These are phyloP conservation scores for Saccharum hybrid DNA, from an alignment of 202 grass and related monocot species.

Conservation along the genomic window DNA sequence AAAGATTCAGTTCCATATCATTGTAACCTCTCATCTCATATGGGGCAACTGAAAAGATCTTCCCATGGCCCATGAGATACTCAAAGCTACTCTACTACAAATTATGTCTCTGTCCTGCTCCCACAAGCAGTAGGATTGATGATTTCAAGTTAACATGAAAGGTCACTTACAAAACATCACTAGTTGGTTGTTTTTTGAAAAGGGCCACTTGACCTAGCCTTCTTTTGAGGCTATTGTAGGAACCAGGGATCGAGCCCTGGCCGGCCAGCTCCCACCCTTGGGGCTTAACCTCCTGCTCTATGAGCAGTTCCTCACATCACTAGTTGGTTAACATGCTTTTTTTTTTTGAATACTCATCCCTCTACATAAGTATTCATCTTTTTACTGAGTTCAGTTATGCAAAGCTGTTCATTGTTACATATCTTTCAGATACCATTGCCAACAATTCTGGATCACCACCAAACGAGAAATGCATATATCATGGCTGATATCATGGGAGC, in stretches of 20 bases:
- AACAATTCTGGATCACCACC: constrained; percentile 71
- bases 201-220: too few relatives aligned
- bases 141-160: constrained; percentile 16
- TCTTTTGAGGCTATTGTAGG: too few relatives aligned
- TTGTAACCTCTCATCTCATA: not conserved
- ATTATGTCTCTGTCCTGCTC: not conserved
- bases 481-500: constrained; percentile 90
- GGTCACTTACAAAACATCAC: not conserved
- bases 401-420: constrained; percentile 11
- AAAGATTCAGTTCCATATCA: not conserved
- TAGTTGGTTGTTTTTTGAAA: too few relatives aligned
- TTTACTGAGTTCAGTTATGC: not conserved
- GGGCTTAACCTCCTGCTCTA: too few relatives aligned
- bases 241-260: too few relatives aligned
- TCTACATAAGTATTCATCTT: not conserved
- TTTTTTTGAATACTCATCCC: not conserved
- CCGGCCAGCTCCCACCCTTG: too few relatives aligned
- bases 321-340: constrained; percentile 14
- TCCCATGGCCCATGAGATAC: constrained; percentile 1
- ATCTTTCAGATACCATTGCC: constrained; percentile 77
- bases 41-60: not conserved
- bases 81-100: constrained; percentile 4
- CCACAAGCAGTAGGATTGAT: not conserved
- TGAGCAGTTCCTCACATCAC: too few relatives aligned
- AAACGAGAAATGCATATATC: constrained; percentile 96